Evolutionary conservation across 148 eudicot genomes (phyloP), one percentile per base, ranked within the genome.

Genomic region (Heliamphora exappendiculata): DNA sequence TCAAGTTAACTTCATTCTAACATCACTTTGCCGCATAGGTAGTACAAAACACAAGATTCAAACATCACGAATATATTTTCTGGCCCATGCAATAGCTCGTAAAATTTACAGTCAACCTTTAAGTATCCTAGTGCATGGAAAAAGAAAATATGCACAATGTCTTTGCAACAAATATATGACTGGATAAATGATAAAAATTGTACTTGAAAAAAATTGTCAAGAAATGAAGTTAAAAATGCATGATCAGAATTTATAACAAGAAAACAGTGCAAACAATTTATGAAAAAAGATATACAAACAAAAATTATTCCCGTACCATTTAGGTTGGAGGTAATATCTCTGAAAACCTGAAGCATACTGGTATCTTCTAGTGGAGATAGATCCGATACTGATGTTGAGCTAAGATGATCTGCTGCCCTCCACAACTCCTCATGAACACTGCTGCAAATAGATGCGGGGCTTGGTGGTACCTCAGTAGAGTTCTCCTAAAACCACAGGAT

Each of bases 361-460:
- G 86, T 84, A 79, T 89, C 96, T 59, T 88, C 94, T 41, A 89
- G 80, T 28, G 89, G 89, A 70, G 91, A 84, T 65, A 86, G 73
- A 76, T 90, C 97, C 60, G 97, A 86, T 24, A 82, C 57, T 70
- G 94, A 86, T 74, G 86, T 69, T 63, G 93, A 84, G 82, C 94
- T 88, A 65, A 79, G 82, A 80, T 86, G 75, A 51, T 88, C 96
- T 20, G 83, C 77, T 60, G 84, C 76, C 89, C 85, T 89, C 97
- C 96, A 95, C n/a, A 86, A 81, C 33, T 92, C 96, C 59, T 95
- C 97, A 75, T 83, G 87, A 73, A 77, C 71, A 75, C 89, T 88
- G 84, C 94, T 90, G 78, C 96, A 92, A 11, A 91, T 83, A 33
- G 98, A 95, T 82, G 93, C 98, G 63, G 98, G 98, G 85, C 98